Percentiles rank a stretch among this genome's conserved stretches.
Evolutionary conservation across 2,329 filamentous ascomycete species (phyloP).

Genomic region (Aspergillus transmontanensis): DNA sequence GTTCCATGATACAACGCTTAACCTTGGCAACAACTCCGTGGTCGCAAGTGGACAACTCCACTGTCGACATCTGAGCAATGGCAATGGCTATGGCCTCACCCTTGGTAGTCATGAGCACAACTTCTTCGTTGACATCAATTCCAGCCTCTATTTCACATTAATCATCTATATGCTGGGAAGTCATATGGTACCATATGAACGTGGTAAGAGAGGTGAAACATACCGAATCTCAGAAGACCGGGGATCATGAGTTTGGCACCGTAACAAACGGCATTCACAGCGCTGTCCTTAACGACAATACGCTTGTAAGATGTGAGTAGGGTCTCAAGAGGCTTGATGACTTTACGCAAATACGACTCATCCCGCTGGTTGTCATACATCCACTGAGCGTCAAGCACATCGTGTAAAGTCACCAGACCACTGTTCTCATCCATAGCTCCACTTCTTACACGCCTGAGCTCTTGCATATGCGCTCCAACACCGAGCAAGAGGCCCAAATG

Average conservation of each 20-base stretch:
- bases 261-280: conserved; percentile 97
- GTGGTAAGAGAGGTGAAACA: conserved; percentile 32
- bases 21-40: conserved; percentile 98
- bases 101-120: conserved; percentile 98
- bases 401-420: conserved; percentile 89
- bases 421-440: conserved; percentile 93
- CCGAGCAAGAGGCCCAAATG: conserved; percentile 78
- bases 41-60: conserved; percentile 94
- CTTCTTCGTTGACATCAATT: conserved; percentile 93
- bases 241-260: conserved; percentile 99
- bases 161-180: conserved; percentile 1
- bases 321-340: conserved; percentile 91
- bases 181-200: neutral
- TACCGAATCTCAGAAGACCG: conserved; percentile 87
- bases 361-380: conserved; percentile 93
- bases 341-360: conserved; percentile 85
- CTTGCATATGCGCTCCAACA: conserved; percentile 97
- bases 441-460: conserved; percentile 88
- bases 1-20: conserved; percentile 99
- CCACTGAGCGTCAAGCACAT: conserved; percentile 95
- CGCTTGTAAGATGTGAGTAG: conserved; percentile 93
- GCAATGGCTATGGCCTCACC: conserved; percentile 96
- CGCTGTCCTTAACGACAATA: conserved; percentile 94
- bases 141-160: conserved; percentile 65
- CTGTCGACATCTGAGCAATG: conserved; percentile 96